Base-by-base conservation (phyloP, 495 filamentous ascomycete species). In the Daldinia childiae region DNA sequence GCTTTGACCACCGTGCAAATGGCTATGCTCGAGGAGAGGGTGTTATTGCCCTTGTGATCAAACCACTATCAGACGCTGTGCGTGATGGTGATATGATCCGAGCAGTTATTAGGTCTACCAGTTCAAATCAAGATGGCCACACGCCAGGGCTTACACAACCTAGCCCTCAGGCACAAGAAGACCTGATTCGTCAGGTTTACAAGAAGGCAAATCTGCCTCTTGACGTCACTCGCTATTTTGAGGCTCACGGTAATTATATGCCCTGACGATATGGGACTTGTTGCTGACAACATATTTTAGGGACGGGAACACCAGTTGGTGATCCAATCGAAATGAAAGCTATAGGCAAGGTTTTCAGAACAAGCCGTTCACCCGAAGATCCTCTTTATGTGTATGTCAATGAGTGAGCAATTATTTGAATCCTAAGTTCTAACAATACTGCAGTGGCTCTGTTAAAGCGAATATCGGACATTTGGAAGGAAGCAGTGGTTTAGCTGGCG, bases 11-110 rank as follows among this genome's bases (percentile, higher is more conserved):
- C 0, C 64, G 71, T 0, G 90, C 89, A 6, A 80, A 90, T 74
- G 90, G 90, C 0, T 92, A 89, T 74, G 87, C 77, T 0, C 77
- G 90, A 5, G 90, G 82, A 0, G 90, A 93, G 62, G 90, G 83
- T 0, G 66, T 90, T 11, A 80, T 78, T 24, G 79, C 80, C 0
- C 29, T 91, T 0, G 77, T 85, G 2, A 36, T 93, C 0, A 92
- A 92, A 75, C 72, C 64, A 9, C 72, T 90, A 1, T 57, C 54
- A 1, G 81, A 85, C 38, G 90, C 85, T 3, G 38, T 86, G 5
- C 32, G 57, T 0, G 81, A 86, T 57, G 80, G 81, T 2, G 81
- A 87, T 64, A 83, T 82, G 11, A 87, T 91, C 36, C 80, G 89
- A 7, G 86, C 83, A 8, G 81, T 92, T 0, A 87, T 93, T 63